Evolutionary conservation across 192 early-diverging fungal genomes (phyloP).

Genomic region (Chytriomyces confervae): DNA sequence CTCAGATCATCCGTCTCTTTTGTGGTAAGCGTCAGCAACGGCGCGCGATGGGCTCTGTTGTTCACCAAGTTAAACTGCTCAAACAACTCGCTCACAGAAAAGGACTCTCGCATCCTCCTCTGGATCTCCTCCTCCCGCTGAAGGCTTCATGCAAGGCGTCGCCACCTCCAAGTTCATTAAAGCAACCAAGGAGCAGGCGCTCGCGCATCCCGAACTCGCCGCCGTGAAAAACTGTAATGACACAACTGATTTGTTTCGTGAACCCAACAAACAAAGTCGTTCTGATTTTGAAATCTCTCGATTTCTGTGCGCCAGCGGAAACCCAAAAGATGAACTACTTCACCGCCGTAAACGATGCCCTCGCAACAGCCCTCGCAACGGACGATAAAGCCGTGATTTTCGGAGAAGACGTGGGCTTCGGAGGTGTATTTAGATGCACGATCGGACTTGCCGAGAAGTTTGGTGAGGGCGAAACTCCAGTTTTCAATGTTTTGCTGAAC

Average conservation of each 20-base stretch:
- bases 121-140: conserved; percentile 64
- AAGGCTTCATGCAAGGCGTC: conserved; percentile 84
- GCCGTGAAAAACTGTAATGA: conserved; percentile 51
- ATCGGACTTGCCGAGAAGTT: conserved; percentile 89
- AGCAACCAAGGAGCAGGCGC: conserved; percentile 71
- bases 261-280: not conserved
- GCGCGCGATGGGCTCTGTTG: too few relatives aligned
- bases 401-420: conserved; percentile 97
- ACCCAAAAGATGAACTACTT: conserved; percentile 93
- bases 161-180: conserved; percentile 80
- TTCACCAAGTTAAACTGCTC: too few relatives aligned
- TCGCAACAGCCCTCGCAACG: conserved; percentile 82
- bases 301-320: conserved; percentile 48
- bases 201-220: conserved; percentile 72
- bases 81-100: too few relatives aligned
- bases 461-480: conserved; percentile 52
- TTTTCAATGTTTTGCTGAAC: not conserved
- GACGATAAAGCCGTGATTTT: conserved; percentile 93
- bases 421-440: conserved; percentile 95
- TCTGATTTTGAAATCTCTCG: too few relatives aligned
- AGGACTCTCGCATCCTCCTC: not conserved
- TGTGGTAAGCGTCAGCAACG: too few relatives aligned
- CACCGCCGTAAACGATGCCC: conserved; percentile 93
- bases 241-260: not conserved
- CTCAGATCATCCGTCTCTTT: too few relatives aligned